These are phyloP conservation scores for Amphichorda felina DNA, from an alignment of 2,329 filamentous ascomycete genomes.

Conservation along the genomic window DNA sequence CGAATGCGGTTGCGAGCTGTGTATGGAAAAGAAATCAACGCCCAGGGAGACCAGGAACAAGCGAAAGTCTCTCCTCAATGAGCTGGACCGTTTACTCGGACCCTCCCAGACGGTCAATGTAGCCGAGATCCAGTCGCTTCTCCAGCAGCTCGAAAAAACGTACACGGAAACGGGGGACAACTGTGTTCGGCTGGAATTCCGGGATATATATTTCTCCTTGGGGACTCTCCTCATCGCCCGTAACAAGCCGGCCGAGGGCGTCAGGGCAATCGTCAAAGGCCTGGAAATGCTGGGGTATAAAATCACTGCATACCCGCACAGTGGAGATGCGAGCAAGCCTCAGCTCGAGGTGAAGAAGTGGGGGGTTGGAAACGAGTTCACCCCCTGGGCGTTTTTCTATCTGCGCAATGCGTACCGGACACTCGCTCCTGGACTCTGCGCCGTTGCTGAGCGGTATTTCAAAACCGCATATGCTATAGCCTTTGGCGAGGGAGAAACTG, in stretches of 20 bases:
- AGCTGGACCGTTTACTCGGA: neutral
- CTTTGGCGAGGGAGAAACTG: neutral
- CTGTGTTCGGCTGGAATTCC: neutral
- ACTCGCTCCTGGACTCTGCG: neutral
- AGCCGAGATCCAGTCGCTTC: neutral
- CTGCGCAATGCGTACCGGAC: neutral
- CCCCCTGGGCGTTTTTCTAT: neutral
- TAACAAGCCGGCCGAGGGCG: neutral
- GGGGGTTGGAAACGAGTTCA: neutral
- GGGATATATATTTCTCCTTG: neutral
- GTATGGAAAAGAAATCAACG: slow-evolving; percentile 12
- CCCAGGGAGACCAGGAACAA: neutral
- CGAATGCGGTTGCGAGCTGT: slow-evolving; percentile 26
- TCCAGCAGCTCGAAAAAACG: neutral
- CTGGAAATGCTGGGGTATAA: neutral
- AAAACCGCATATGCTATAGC: neutral
- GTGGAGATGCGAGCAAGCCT: neutral
- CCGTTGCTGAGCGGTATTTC: neutral
- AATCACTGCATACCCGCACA: neutral
- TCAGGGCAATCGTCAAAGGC: neutral
- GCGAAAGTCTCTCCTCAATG: neutral
- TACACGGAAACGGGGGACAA: neutral
- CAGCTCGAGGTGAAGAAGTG: neutral
- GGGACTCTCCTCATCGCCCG: neutral
- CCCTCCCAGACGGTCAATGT: neutral